Base-by-base conservation (phyloP, 2,329 filamentous ascomycete species). In the Curvularia verruculosa region DNA sequence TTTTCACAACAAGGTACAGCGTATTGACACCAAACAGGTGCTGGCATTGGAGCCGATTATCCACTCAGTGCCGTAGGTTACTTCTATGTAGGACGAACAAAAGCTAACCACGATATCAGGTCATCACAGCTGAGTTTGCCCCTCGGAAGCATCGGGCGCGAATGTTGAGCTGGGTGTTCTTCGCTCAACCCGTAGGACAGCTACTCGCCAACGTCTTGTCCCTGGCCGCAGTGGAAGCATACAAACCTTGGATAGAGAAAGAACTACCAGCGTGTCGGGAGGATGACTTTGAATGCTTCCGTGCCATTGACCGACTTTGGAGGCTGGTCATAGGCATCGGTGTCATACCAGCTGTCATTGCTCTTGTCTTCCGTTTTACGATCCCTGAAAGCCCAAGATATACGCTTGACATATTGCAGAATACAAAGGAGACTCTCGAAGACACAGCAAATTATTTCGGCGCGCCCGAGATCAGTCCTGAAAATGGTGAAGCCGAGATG, bases 151-250 rank as follows among this genome's bases (percentile, higher is more conserved):
- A 69, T 45, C 67, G 77, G 24, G 77, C 72, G 2, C 64, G 76
- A n/a, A 79, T 79, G 77, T 58, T 80, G 58, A 70, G 72, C 28
- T 72, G 73, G 51, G 75, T 80, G 1, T 79, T 79, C 60, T 70
- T 78, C 37, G 78, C 78, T 53, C 78, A 80, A 46, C 76, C 77
- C 3, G 62, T 79, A 18, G 78, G 78, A 5, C 78, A 79, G 47
- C 56, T 71, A 9, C 62, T 73, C 19, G 69, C 69, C 43, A 73
- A 71, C 39, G 63, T 74, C 7, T 59, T 74, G 3, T 72, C 71
- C 7, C 37, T 72, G 18, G 68, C 66, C 9, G 66, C 67, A 29
- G 67, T 76, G 7, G 61, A 67, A 48, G 66, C 56, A 2, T 73
- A 71, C 45, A 59, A 63, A 28, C 65, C 68, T 1, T 60, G 63